Conservation (phyloP, 2,329 filamentous ascomycete species). For the Curvularia sp. region DNA sequence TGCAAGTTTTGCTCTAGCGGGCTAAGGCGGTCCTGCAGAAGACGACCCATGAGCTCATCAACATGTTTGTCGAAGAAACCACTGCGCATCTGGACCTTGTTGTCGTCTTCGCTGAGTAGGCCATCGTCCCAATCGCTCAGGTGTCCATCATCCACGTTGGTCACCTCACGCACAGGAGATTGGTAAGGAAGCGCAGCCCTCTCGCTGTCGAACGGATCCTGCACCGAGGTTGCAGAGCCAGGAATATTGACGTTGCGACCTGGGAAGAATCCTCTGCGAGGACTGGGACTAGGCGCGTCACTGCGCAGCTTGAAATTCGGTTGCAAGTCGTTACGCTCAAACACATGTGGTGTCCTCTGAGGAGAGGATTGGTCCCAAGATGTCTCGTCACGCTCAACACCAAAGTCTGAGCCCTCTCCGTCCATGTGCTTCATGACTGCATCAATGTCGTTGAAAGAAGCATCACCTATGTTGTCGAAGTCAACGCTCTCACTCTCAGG, state of each 20-base stretch:
- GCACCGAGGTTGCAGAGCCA: slow-evolving; percentile 48
- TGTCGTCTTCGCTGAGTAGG: slow-evolving; percentile 76
- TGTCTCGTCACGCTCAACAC: slow-evolving; percentile 70
- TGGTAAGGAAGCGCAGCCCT: slow-evolving; percentile 63
- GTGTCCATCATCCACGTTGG: slow-evolving; percentile 68
- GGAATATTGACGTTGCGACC: slow-evolving; percentile 30
- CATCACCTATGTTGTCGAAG: slow-evolving; percentile 47
- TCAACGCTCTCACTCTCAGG: slow-evolving; percentile 50
- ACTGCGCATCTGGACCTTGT: slow-evolving; percentile 80
- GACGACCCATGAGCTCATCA: slow-evolving; percentile 80
- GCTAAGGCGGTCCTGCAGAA: slow-evolving; percentile 77
- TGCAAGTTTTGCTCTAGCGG: slow-evolving; percentile 83
- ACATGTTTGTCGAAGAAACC: slow-evolving; percentile 92
- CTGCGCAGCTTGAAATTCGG: slow-evolving; percentile 62
- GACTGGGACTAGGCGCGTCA: slow-evolving; percentile 76
- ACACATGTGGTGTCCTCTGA: slow-evolving; percentile 44
- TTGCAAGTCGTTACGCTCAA: slow-evolving; percentile 42
- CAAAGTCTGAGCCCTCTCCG: slow-evolving; percentile 73
- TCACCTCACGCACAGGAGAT: slow-evolving; percentile 68
- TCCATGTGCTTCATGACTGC: slow-evolving; percentile 89
- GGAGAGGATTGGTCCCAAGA: slow-evolving; percentile 49
- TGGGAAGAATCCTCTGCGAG: slow-evolving; percentile 58
- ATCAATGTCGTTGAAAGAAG: slow-evolving; percentile 84
- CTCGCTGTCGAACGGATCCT: slow-evolving; percentile 69
- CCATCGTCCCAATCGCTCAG: slow-evolving; percentile 92